Evolutionary conservation across 495 filamentous ascomycete species (phyloP), one percentile per base, ranked within the genome.

Genomic region (Xylaria scruposa): DNA sequence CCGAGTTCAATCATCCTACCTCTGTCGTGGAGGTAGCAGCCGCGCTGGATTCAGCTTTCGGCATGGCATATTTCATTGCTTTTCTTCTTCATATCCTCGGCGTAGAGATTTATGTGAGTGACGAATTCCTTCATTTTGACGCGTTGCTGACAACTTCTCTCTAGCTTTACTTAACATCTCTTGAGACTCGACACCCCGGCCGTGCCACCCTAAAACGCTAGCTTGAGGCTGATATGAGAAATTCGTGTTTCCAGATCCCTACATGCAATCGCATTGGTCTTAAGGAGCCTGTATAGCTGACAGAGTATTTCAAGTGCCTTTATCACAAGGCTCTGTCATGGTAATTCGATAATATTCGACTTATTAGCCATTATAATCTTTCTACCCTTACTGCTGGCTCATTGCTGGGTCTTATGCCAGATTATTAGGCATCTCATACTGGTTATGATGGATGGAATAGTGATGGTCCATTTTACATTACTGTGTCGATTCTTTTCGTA

Each of bases 21-120:
- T 68, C 70, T 31, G 40, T 60, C 3, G 77, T 74, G 13, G 70
- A 84, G 36, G 75, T 78, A 8, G 80, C 71, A 0, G 78, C 82
- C 10, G 78, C 74, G 0, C 70, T 88, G 3, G 76, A 73, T 6
- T 24, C 83, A 2, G 71, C 36, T 5, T 89, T 89, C 74, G 85
- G 82, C 6, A 78, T 80, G 59, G 81, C 80, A 0, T 8, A 84
- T 1, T 88, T 84, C 85, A 61, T 90, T 3, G 78, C 85, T 0
- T 38, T 88, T 0, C 44, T 80, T 4, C 29, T 89, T 7, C 87
- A 90, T 75, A 77, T 78, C 8, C 46, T 86, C 54, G 86, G 83
- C 0, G 80, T 88, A 3, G 88, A 90, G 74, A 75, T 89, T 9
- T 89, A 89, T 73, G 75, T 89, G 19, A 74, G 76, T 58, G 1